phyloP scores from a whole-genome alignment of 306 rosid genomes.

The Sicyos edulis region DNA sequence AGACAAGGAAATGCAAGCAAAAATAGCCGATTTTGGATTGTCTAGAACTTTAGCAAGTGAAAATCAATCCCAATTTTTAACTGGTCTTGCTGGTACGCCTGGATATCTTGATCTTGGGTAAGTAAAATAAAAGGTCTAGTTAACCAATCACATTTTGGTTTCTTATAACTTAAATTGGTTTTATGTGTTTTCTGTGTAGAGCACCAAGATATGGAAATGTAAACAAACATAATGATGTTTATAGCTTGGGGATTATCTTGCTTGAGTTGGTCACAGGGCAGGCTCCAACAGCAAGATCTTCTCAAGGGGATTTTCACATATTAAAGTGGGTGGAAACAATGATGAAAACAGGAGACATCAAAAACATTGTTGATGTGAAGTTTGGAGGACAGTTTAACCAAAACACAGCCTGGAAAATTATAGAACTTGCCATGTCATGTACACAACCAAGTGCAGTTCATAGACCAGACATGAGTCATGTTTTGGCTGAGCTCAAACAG shows the following conservation, averaged over 20 bases:
- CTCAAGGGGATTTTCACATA: slow-evolving; percentile 10
- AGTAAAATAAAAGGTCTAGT: too few species aligned
- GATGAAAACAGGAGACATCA: slow-evolving; percentile 25
- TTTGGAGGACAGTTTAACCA: slow-evolving; percentile 24
- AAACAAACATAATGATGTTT: slow-evolving; percentile 24
- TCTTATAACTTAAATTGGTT: too few species aligned
- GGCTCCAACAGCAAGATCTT: neutral
- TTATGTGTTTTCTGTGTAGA: too few species aligned
- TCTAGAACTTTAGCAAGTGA: too few species aligned
- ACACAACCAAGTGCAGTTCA: neutral
- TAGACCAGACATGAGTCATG: slow-evolving; percentile 30
- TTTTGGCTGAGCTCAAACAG: slow-evolving; percentile 26
- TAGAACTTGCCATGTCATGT: slow-evolving; percentile 32
- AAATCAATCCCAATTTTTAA: too few species aligned
- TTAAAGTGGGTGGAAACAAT: slow-evolving; percentile 25
- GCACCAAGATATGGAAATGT: slow-evolving; percentile 7
- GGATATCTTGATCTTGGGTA: too few species aligned
- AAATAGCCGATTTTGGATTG: too few species aligned
- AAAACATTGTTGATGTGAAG: too few species aligned
- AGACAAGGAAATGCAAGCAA: too few species aligned
- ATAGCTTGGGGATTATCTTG: slow-evolving; percentile 34
- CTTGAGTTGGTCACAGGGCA: slow-evolving; percentile 28
- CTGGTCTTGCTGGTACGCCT: too few species aligned
- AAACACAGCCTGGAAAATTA: slow-evolving; percentile 29
- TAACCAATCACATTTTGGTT: too few species aligned